Evolutionary conservation across 208 protist species (phyloP), one percentile per base, ranked within the genome.

Genomic region (Trypanosomatidae sp.): DNA sequence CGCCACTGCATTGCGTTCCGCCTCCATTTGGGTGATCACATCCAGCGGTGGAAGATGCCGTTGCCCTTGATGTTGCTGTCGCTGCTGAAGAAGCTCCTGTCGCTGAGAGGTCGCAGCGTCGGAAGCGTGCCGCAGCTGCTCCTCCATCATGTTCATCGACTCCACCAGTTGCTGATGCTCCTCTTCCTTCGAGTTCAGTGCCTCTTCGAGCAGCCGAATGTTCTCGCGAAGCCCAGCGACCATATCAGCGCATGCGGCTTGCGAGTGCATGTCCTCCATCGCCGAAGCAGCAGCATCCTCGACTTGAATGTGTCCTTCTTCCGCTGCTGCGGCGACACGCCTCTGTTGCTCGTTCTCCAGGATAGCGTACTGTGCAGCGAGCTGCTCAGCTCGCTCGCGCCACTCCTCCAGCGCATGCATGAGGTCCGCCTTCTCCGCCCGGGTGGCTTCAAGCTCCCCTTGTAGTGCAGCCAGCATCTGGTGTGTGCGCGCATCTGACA

Each of bases 61-160:
- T 25, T 44, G 44, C 33, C 56, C 46, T 49, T 59, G n/a, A 53
- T 60, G 5, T 13, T 36, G 30, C 0, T 39, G 70, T 33, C 44
- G 68, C 44, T 46, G 52, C 36, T 66, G 66, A 25, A 22, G 10
- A 36, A 71, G 30, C 44, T 68, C 50, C 30, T 64, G 36, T 44
- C 56, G 65, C 10, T 72, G 55, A 1, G 69, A 64, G 30, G 74
- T 73, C 2, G 62, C 62, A 7, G 72, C 71, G 25, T 49, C 30
- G 4, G 79, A 58, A 30, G 71, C 53, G 74, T 72, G 65, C 50
- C 76, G 75, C 17, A 94, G 79, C 76, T 94, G 90, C 49, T 75
- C 71, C 60, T 91, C 87, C 74, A 94, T 82, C 80, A 87, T 85
- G 67, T 89, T 91, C 25, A 94, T 70, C 22, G 87, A 87, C 43